Base-by-base conservation (phyloP, 2,329 filamentous ascomycete genomes). In the Cephalotrichum gorgonifer region DNA sequence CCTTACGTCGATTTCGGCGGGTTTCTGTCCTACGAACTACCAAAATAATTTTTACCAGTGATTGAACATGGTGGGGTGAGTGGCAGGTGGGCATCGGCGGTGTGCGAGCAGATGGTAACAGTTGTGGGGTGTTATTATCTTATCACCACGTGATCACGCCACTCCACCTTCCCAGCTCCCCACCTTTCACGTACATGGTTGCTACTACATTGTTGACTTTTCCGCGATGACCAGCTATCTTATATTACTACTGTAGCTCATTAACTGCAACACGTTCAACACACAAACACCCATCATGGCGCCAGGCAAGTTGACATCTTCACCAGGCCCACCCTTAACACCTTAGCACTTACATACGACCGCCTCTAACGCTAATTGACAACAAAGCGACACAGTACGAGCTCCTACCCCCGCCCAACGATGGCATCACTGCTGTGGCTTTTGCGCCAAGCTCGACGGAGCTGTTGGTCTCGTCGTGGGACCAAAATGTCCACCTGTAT, bases 391-490 rank as follows among this genome's bases (percentile, higher is more conserved):
- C 82, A 55, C 88, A 95, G 74, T 90, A 87, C 69, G 85, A 93
- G 67, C 78, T 96, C 60, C 76, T 82, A 52, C 80, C 88, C 58
- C 83, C 89, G 43, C 93, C 93, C 11, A 78, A 77, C 57, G 93
- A 98, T 68, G 87, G 86, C 58, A 85, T 97, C 59, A 95, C 91
- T 44, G 76, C 88, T 23, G 73, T 97, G 60, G 81, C 81, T 61
- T 98, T 95, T 74, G 88, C 90, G 55, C 86, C 88, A 31, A 71
- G 76, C 53, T 81, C 83, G n/a, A 80, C 75, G 48, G 85, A 83
- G 57, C 76, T 98, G 33, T 79, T 94, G n/a, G 90, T 91, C 57
- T 85, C 90, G 11, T 95, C 89, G 50, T 98, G 93, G 93, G 91
- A 97, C 68, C 88, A 83, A 66, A 81, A 88, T 63, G 81, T 95